phyloP scores from a whole-genome alignment of 257 asterid species.

The Przewalskia tangutica region DNA sequence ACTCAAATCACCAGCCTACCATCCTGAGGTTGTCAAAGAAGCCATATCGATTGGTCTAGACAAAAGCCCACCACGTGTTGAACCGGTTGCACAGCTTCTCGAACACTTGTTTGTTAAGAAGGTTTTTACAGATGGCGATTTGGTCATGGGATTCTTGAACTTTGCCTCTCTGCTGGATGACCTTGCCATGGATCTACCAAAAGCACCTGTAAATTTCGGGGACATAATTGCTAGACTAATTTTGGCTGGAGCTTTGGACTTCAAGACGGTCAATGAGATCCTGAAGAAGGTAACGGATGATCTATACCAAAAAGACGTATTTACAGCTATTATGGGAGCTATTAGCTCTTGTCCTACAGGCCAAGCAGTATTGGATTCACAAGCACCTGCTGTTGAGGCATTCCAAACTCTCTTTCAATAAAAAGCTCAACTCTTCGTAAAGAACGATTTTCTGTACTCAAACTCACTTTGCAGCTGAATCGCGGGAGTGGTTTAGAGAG shows the following conservation, averaged over 20 bases:
- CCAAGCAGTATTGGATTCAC: constrained; percentile 47
- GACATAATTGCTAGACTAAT: constrained; percentile 59
- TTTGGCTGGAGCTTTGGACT: constrained; percentile 50
- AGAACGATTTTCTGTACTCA: constrained; percentile 12
- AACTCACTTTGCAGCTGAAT: constrained; percentile 12
- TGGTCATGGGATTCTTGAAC: constrained; percentile 34
- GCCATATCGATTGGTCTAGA: constrained; percentile 63
- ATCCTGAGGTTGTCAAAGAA: constrained; percentile 71
- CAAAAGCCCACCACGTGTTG: constrained; percentile 63
- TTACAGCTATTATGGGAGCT: constrained; percentile 24
- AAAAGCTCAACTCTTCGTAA: constrained; percentile 2
- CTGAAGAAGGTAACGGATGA: constrained; percentile 47
- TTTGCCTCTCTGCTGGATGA: constrained; percentile 63
- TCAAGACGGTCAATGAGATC: constrained; percentile 51
- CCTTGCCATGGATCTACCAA: constrained; percentile 82
- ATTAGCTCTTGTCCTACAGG: constrained; percentile 42
- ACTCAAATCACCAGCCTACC: constrained; percentile 64
- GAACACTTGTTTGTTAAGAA: constrained; percentile 46
- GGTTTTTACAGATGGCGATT: constrained; percentile 34
- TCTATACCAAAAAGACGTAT: constrained; percentile 46
- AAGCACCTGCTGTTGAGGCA: constrained; percentile 51
- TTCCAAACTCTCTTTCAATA: constrained; percentile 48
- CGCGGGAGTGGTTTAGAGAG: constrained; percentile 14
- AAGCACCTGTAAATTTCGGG: constrained; percentile 76
- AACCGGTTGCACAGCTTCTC: constrained; percentile 46